A percentile compares a stretch with the other conserved stretches of the same genome.
Conservation (phyloP, 257 asterid genomes). For the Solanum bukasovii region DNA sequence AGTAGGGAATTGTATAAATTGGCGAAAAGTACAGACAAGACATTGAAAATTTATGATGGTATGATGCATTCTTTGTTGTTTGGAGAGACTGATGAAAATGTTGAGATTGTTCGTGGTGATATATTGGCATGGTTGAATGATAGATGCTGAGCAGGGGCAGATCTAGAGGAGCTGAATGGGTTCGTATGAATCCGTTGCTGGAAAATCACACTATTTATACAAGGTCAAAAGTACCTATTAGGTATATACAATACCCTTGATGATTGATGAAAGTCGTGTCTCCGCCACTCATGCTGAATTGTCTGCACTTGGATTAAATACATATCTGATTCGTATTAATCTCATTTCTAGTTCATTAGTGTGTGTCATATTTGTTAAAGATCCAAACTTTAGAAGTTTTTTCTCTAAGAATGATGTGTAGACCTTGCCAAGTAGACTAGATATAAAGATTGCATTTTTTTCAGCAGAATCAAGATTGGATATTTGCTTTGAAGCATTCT, state of each 20-base stretch:
- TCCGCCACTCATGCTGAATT: not conserved
- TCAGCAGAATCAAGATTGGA: not conserved
- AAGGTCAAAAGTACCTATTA: not conserved
- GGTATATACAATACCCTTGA: not conserved
- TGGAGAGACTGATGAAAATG: constrained; percentile 85
- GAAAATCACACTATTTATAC: not conserved
- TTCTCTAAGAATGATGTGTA: not conserved
- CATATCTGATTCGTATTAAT: not conserved
- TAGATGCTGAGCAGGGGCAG: not conserved
- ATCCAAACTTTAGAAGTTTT: not conserved
- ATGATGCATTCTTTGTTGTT: constrained; percentile 91
- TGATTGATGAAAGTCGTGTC: not conserved
- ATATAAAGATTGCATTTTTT: not conserved
- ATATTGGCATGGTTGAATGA: constrained; percentile 60
- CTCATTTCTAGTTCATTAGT: not conserved
- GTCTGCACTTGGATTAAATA: not conserved
- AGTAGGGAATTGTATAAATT: constrained; percentile 61
- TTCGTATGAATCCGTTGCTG: not conserved
- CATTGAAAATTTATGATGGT: constrained; percentile 66
- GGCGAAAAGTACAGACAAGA: constrained; percentile 74
- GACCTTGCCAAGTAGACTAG: not conserved
- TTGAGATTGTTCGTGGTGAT: constrained; percentile 54
- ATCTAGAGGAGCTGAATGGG: not conserved
- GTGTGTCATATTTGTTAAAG: not conserved
- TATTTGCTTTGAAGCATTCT: not conserved